These are phyloP conservation scores for Albifimbria verrucaria DNA, from an alignment of 2,329 filamentous ascomycete species.

Conservation along the genomic window DNA sequence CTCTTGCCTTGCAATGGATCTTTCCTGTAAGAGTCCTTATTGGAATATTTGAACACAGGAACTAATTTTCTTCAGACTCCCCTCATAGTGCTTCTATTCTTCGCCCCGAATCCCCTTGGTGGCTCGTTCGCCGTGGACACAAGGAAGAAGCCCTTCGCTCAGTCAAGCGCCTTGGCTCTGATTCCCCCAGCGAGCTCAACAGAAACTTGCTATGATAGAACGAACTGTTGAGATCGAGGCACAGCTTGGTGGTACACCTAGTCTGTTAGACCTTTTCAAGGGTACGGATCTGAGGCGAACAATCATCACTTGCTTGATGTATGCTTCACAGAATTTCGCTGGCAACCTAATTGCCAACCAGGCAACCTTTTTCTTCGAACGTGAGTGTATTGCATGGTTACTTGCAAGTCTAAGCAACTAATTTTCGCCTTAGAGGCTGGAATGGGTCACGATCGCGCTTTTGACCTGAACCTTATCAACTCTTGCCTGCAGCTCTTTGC, in stretches of 20 bases:
- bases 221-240: slow-evolving; percentile 30
- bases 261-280: slow-evolving; percentile 40
- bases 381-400: background rate
- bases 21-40: slow-evolving; percentile 29
- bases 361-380: slow-evolving; percentile 1
- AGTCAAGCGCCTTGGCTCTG: slow-evolving; percentile 18
- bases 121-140: slow-evolving; percentile 36
- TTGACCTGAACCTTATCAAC: slow-evolving; percentile 23
- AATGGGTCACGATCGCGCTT: slow-evolving; percentile 14
- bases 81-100: slow-evolving; percentile 30
- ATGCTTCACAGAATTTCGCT: slow-evolving; percentile 18
- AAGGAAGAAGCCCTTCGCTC: slow-evolving; percentile 16
- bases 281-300: slow-evolving; percentile 36
- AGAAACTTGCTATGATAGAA: slow-evolving; percentile 37
- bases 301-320: slow-evolving; percentile 30
- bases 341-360: background rate
- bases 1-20: slow-evolving; percentile 42
- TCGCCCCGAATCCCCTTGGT: slow-evolving; percentile 39
- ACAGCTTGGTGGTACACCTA: slow-evolving; percentile 25
- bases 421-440: slow-evolving; percentile 11
- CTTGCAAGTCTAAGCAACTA: background rate
- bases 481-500: slow-evolving; percentile 28
- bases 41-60: background rate
- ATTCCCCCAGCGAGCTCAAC: slow-evolving; percentile 7
- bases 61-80: slow-evolving; percentile 16